A percentile compares a stretch with the other conserved stretches of the same genome.
phyloP scores from a whole-genome alignment of 352 stramenopile genomes.

The Phytophthora agathidicida region DNA sequence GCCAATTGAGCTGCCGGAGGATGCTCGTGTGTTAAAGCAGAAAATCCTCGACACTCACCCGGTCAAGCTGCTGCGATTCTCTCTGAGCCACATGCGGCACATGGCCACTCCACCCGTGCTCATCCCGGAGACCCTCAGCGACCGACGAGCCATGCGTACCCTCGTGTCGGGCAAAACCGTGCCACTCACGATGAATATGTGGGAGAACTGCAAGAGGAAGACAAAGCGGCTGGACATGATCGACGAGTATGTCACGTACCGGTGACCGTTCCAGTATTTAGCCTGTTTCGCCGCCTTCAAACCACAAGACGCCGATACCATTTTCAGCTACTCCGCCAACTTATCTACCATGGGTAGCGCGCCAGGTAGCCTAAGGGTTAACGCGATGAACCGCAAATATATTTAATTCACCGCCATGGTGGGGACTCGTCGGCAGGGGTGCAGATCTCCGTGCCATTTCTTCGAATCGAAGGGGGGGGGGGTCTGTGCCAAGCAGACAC shows the following conservation, averaged over 20 bases:
- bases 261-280: slow-evolving; percentile 16
- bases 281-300: slow-evolving; percentile 12
- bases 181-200: slow-evolving; percentile 52
- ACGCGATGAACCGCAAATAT: slow-evolving; percentile 12
- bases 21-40: slow-evolving; percentile 50
- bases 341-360: neutral
- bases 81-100: slow-evolving; percentile 51
- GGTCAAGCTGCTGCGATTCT: slow-evolving; percentile 50
- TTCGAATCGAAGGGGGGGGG: neutral
- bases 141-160: slow-evolving; percentile 31
- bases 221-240: slow-evolving; percentile 48
- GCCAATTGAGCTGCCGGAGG: slow-evolving; percentile 30
- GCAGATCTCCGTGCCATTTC: neutral
- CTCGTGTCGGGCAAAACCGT: slow-evolving; percentile 57
- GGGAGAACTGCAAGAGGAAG: slow-evolving; percentile 49
- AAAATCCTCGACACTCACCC: slow-evolving; percentile 51
- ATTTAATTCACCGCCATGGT: no score
- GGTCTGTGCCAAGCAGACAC: neutral
- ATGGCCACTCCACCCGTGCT: slow-evolving; percentile 49
- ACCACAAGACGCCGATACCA: neutral
- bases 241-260: slow-evolving; percentile 49
- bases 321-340: slow-evolving; percentile 9
- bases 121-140: slow-evolving; percentile 42
- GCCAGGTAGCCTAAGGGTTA: slow-evolving; percentile 26
- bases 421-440: no score